Base-by-base conservation (phyloP, 2,329 filamentous ascomycete species). In the Xylaria sp. region DNA sequence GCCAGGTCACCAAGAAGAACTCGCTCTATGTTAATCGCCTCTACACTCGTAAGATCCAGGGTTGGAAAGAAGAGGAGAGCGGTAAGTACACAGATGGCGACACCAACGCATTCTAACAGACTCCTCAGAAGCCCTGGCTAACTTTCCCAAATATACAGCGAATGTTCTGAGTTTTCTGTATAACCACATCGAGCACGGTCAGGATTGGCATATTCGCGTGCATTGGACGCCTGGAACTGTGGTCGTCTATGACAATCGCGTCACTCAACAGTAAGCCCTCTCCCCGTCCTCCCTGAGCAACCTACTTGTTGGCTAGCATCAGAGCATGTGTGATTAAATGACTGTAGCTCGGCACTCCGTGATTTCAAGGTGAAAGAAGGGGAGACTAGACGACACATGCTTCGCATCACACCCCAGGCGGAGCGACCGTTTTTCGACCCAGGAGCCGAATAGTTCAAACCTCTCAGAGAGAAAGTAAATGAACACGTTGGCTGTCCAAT, bases 341-440 rank as follows among this genome's bases (percentile, higher is more conserved):
- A 29, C 2, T 11, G 17, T 34, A 57, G 54, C 50, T 64, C 63
- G 2, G 62, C 60, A 4, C 39, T 66, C 2, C 43, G 60, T 7
- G 60, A 64, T 29, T 66, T 54, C 43, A 53, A 47, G 1, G 50
- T 57, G 20, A 54, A 39, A 7, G 50, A 54, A 18, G 50, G 42
- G 7, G 50, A 52, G 44, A 60, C 40, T 52, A 59, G 22, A 53
- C 60, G 63, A 2, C 63, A 66, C 24, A 62, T 66, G 59, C 44
- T 70, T 29, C 63, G 69, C 37, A 69, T 71, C 41, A 69, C 69
- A 8, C 66, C 67, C 6, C 68, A 69, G 22, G 69, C 62, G 3
- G 68, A 71, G 57, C 59, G 61, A n/a, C 69, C 69, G 8, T 63
- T 63, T 21, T 60, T 67, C 4, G 63, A 67, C 39, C 59, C 60